phyloP scores from a whole-genome alignment of 257 asterid genomes.

The Orobanche coerulescens region DNA sequence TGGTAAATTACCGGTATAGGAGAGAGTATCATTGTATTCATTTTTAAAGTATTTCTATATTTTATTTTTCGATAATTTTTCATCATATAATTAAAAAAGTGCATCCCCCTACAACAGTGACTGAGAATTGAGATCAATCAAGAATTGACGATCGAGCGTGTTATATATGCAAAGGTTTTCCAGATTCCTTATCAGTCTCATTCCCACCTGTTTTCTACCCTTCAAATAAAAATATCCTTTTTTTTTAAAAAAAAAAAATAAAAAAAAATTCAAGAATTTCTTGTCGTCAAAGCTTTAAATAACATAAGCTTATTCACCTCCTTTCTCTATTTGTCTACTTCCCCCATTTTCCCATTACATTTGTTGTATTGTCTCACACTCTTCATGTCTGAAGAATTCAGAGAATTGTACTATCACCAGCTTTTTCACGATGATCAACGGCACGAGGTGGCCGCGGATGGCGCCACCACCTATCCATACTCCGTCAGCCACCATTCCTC shows the following conservation, averaged over 20 bases:
- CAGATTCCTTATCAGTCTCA: too few relatives aligned
- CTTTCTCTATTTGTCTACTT: slow-evolving; percentile 24
- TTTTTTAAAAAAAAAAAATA: neutral
- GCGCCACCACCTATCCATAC: slow-evolving; percentile 17
- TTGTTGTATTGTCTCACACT: neutral
- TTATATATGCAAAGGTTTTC: too few relatives aligned
- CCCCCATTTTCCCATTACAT: neutral
- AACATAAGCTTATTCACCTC: slow-evolving; percentile 28
- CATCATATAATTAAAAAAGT: too few relatives aligned
- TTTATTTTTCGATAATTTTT: too few relatives aligned
- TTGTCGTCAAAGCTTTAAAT: slow-evolving; percentile 52
- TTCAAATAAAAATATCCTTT: too few relatives aligned
- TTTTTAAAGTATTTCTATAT: too few relatives aligned
- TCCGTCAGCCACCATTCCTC: slow-evolving; percentile 17
- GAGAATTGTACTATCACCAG: slow-evolving; percentile 27
- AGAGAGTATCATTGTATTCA: too few relatives aligned
- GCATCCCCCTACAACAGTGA: too few relatives aligned
- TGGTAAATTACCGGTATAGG: too few relatives aligned
- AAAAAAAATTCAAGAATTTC: slow-evolving; percentile 22
- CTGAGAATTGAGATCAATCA: too few relatives aligned
- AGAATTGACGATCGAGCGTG: too few relatives aligned
- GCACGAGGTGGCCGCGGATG: neutral
- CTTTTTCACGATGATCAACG: slow-evolving; percentile 23
- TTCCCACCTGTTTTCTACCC: too few relatives aligned
- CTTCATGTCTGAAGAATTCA: slow-evolving; percentile 31